A percentile compares a stretch with the other conserved stretches of the same genome.
Conservation (phyloP, 2,329 filamentous ascomycete species). For the Shiraia bambusicola region DNA sequence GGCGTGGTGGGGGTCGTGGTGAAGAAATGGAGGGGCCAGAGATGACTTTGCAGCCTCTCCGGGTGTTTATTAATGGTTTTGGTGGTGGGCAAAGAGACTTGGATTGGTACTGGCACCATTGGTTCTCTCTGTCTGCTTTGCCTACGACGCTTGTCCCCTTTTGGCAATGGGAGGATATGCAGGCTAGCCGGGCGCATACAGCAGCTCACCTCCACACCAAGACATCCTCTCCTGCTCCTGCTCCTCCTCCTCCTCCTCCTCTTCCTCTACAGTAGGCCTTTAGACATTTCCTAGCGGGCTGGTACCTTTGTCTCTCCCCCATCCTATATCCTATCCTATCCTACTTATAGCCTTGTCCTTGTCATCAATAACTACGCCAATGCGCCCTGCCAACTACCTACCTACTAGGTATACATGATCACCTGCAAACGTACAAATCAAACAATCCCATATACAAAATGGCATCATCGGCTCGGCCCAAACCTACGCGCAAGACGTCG, state of each 20-base stretch:
- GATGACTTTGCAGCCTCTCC: slow-evolving; percentile 37
- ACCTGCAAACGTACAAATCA: slow-evolving; percentile 7
- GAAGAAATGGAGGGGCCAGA: slow-evolving; percentile 30
- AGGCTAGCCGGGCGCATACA: slow-evolving; percentile 5
- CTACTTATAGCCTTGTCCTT: slow-evolving; percentile 7
- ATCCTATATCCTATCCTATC: slow-evolving; percentile 6
- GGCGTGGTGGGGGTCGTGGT: slow-evolving; percentile 40
- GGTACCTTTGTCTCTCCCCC: slow-evolving; percentile 15
- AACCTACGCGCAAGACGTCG: slow-evolving; percentile 46
- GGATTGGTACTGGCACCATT: slow-evolving; percentile 4
- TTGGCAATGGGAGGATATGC: too few species aligned
- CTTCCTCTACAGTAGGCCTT: slow-evolving; percentile 11
- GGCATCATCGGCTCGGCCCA: slow-evolving; percentile 36
- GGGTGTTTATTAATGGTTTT: slow-evolving; percentile 16
- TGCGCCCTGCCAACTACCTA: slow-evolving; percentile 6
- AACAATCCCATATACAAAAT: slow-evolving; percentile 18
- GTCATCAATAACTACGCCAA: slow-evolving; percentile 3
- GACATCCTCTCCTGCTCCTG: too few species aligned
- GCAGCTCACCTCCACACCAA: too few species aligned
- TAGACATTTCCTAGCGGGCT: slow-evolving; percentile 13
- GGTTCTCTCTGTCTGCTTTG: too few species aligned
- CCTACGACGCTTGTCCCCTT: slow-evolving; percentile 9
- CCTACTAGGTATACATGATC: slow-evolving; percentile 18
- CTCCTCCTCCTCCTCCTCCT: slow-evolving; percentile 5
- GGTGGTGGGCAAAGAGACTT: slow-evolving; percentile 7